phyloP scores from a whole-genome alignment of 768 basidiomycete genomes.

The Tricholoma sp. region DNA sequence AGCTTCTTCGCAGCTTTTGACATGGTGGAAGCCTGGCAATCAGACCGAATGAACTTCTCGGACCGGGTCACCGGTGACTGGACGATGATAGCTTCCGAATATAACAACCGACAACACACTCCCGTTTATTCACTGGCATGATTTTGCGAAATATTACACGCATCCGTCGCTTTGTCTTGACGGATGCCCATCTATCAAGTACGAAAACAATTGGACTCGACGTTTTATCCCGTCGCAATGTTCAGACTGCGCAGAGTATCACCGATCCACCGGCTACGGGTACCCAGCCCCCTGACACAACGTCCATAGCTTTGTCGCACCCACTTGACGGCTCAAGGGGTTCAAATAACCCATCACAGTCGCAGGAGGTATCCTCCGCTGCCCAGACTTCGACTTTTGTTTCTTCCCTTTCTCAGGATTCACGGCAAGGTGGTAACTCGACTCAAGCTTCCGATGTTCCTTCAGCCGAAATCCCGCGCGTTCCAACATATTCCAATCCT shows the following conservation, averaged over 20 bases:
- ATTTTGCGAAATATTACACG: conserved; percentile 6
- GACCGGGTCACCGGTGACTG: no score
- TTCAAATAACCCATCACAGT: conserved; percentile 3
- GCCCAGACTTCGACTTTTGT: conserved; percentile 5
- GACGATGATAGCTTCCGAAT: background rate
- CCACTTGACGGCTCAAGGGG: conserved; percentile 6
- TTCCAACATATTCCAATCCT: conserved; percentile 51
- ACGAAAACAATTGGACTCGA: background rate
- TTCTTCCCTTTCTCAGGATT: conserved; percentile 10
- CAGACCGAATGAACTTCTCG: no score
- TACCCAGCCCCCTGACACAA: background rate
- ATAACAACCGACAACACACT: background rate
- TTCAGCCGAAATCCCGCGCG: conserved; percentile 15
- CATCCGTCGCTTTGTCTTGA: conserved; percentile 7
- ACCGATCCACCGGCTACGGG: conserved; percentile 9
- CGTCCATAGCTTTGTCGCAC: conserved; percentile 10
- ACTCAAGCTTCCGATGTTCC: conserved; percentile 14
- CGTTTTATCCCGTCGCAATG: conserved; percentile 1
- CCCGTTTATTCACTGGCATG: no score
- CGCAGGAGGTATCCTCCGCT: conserved; percentile 5
- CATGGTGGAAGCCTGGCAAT: background rate
- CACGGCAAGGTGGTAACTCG: conserved; percentile 1
- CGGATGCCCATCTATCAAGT: conserved; percentile 1
- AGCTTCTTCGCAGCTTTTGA: conserved; percentile 4
- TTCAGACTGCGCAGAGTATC: conserved; percentile 11